phyloP scores from a whole-genome alignment of 148 eudicot species.

The Dysphania ambrosioides region DNA sequence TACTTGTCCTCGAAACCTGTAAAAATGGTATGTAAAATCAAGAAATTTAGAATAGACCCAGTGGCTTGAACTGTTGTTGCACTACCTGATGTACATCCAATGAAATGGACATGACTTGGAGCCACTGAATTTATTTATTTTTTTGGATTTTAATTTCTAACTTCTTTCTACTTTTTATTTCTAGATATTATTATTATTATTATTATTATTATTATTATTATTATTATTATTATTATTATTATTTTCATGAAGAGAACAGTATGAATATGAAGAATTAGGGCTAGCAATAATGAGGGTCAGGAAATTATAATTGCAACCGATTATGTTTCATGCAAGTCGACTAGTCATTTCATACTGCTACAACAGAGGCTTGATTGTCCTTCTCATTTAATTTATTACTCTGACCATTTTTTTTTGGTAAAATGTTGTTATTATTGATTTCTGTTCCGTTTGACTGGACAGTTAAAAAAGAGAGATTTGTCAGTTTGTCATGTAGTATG shows the following conservation, averaged over 20 bases:
- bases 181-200: too few relatives aligned
- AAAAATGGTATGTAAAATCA: not conserved
- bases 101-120: not conserved
- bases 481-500: not conserved
- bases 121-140: not conserved
- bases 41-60: not conserved
- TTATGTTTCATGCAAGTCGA: constrained; percentile 1
- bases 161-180: too few relatives aligned
- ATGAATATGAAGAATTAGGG: not conserved
- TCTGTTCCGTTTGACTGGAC: not conserved
- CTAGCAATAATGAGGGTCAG: not conserved
- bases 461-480: constrained; percentile 1
- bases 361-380: not conserved
- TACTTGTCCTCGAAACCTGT: not conserved
- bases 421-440: not conserved
- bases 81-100: too few relatives aligned
- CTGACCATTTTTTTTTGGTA: not conserved
- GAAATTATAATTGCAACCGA: not conserved
- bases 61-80: too few relatives aligned
- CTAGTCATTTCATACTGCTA: constrained; percentile 6
- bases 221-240: too few relatives aligned
- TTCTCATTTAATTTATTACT: not conserved
- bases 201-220: too few relatives aligned
- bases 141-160: too few relatives aligned
- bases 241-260: too few relatives aligned